phyloP scores from a whole-genome alignment of 2,329 filamentous ascomycete species.

The Paracamarosporium sp. region DNA sequence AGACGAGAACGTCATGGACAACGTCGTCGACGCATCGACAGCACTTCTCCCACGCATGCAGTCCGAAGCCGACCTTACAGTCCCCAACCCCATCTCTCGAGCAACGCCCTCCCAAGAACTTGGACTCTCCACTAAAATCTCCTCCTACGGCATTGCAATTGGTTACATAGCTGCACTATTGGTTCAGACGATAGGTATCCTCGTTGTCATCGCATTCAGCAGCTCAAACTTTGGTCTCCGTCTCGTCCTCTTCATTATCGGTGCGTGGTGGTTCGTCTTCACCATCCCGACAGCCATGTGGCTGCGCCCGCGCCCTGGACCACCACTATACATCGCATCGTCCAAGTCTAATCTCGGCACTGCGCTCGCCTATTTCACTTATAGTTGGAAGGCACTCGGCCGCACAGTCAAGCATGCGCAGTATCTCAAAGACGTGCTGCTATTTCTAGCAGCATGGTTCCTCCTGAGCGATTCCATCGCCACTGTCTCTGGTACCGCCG shows the following conservation, averaged over 20 bases:
- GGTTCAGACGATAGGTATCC: slow-evolving; percentile 80
- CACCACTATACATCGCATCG: slow-evolving; percentile 61
- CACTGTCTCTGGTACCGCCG: slow-evolving; percentile 91
- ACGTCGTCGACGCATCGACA: slow-evolving; percentile 43
- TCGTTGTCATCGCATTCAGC: slow-evolving; percentile 68
- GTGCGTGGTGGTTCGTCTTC: slow-evolving; percentile 91
- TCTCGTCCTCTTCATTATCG: slow-evolving; percentile 85
- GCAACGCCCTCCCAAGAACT: slow-evolving; percentile 69
- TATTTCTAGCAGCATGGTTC: slow-evolving; percentile 92
- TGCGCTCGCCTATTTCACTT: slow-evolving; percentile 76
- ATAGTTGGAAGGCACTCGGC: slow-evolving; percentile 86
- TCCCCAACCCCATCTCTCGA: slow-evolving; percentile 35
- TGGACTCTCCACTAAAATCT: slow-evolving; percentile 86
- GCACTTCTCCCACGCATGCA: slow-evolving; percentile 42
- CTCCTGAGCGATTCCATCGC: slow-evolving; percentile 92
- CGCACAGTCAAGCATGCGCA: slow-evolving; percentile 79
- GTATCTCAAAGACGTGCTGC: slow-evolving; percentile 72
- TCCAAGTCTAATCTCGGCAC: slow-evolving; percentile 47
- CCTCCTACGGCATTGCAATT: slow-evolving; percentile 89
- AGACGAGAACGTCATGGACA: slow-evolving; percentile 32
- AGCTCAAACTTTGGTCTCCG: slow-evolving; percentile 84
- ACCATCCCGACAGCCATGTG: slow-evolving; percentile 87
- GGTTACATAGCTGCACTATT: slow-evolving; percentile 88
- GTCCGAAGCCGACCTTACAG: slow-evolving; percentile 33
- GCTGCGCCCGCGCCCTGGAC: slow-evolving; percentile 87